Evolutionary conservation across 73 alveolate genomes (phyloP).

Genomic region (Paramecium sonneborni): DNA sequence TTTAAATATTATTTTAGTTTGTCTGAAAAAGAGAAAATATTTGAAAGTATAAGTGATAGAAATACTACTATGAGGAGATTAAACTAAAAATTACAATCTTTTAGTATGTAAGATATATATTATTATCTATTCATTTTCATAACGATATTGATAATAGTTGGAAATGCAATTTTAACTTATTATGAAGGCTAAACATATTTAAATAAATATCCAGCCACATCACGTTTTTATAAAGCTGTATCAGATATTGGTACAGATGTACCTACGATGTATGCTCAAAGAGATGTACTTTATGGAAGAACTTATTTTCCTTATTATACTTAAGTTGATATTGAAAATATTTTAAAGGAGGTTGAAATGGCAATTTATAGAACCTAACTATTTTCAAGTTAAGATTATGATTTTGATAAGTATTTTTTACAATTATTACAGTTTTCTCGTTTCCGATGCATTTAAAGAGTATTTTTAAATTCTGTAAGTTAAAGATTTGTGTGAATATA

Average conservation of each 20-base stretch:
- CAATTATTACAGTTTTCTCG: neutral
- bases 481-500: neutral
- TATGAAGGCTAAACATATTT: no score
- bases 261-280: conserved; percentile 32
- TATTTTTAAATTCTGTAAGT: neutral
- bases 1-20: neutral
- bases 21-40: neutral
- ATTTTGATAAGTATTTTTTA: neutral
- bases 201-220: no score
- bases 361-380: neutral
- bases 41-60: neutral
- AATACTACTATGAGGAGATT: neutral
- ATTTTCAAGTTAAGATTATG: neutral
- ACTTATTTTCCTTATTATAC: no score
- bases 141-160: neutral
- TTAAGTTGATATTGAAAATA: no score
- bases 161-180: neutral
- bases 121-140: neutral
- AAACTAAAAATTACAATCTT: neutral
- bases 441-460: neutral
- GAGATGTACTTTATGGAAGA: neutral
- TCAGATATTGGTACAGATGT: conserved; percentile 46
- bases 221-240: neutral
- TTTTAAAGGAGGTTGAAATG: no score
- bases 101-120: neutral